Evolutionary conservation across 2,329 filamentous ascomycete species (phyloP).

Genomic region (Neodidymelliopsis sp.): DNA sequence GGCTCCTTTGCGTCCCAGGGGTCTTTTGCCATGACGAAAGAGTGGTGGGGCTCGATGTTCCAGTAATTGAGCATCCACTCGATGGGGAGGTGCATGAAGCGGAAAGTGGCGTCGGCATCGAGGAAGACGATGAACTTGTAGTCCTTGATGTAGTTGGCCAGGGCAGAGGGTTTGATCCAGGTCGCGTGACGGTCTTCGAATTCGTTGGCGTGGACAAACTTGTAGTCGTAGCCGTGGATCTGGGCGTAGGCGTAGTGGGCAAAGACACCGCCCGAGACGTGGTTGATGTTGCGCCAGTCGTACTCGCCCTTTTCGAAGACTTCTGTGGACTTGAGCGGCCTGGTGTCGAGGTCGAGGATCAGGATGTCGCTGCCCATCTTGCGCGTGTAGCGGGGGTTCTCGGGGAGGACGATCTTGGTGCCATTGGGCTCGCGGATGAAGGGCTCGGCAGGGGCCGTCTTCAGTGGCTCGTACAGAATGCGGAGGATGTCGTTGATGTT

Average conservation of each 20-base stretch:
- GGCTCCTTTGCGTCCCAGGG: slow-evolving; percentile 46
- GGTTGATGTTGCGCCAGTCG: slow-evolving; percentile 48
- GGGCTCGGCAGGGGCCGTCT: slow-evolving; percentile 34
- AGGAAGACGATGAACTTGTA: slow-evolving; percentile 59
- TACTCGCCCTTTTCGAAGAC: slow-evolving; percentile 42
- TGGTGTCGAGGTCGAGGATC: slow-evolving; percentile 48
- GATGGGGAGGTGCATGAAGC: slow-evolving; percentile 56
- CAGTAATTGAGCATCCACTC: slow-evolving; percentile 62
- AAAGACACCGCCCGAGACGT: slow-evolving; percentile 48
- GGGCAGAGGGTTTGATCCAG: slow-evolving; percentile 56
- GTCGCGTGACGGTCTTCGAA: slow-evolving; percentile 54
- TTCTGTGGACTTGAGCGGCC: slow-evolving; percentile 42
- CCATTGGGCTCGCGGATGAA: slow-evolving; percentile 43
- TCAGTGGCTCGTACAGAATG: slow-evolving; percentile 42
- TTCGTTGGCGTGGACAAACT: slow-evolving; percentile 53
- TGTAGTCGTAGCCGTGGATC: slow-evolving; percentile 60
- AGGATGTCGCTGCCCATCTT: slow-evolving; percentile 45
- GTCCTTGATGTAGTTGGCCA: slow-evolving; percentile 47
- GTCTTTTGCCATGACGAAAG: slow-evolving; percentile 57
- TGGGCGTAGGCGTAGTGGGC: slow-evolving; percentile 51
- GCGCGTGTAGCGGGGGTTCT: slow-evolving; percentile 42
- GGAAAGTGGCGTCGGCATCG: slow-evolving; percentile 58
- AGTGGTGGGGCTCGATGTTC: slow-evolving; percentile 53
- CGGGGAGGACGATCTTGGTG: slow-evolving; percentile 39
- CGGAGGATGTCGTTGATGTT: slow-evolving; percentile 44